phyloP scores from a whole-genome alignment of 1,284 basidiomycete species.

The Xerocomus nothofagi region DNA sequence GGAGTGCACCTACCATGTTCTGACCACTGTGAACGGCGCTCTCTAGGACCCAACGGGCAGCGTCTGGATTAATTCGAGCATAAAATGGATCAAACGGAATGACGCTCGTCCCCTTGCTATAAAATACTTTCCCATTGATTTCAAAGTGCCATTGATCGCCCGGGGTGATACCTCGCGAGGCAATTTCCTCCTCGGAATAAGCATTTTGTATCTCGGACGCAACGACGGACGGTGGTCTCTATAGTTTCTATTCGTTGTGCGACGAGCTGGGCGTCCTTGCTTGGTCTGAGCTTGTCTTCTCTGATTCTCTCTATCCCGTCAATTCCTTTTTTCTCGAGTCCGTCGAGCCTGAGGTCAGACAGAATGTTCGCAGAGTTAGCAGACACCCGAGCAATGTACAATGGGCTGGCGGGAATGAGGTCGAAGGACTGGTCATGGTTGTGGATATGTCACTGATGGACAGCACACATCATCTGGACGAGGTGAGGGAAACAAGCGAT shows the following conservation, averaged over 20 bases:
- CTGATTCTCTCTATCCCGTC: conserved; percentile 57
- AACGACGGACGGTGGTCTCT: conserved; percentile 46
- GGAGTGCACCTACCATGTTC: conserved; percentile 35
- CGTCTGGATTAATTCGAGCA: conserved; percentile 48
- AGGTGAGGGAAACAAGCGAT: conserved; percentile 37
- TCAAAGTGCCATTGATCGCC: conserved; percentile 57
- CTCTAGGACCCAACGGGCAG: conserved; percentile 56
- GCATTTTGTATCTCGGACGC: conserved; percentile 49
- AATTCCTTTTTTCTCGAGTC: conserved; percentile 53
- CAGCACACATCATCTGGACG: conserved; percentile 47
- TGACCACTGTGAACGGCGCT: conserved; percentile 41
- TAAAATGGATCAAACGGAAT: conserved; percentile 65
- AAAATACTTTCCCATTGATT: conserved; percentile 49
- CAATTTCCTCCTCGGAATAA: too few species aligned
- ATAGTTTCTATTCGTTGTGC: conserved; percentile 58
- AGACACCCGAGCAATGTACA: conserved; percentile 58
- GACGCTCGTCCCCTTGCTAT: conserved; percentile 42
- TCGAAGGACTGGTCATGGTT: conserved; percentile 51
- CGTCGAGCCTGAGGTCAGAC: conserved; percentile 55
- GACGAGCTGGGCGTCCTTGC: conserved; percentile 64
- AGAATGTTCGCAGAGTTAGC: conserved; percentile 58
- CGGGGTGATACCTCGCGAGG: conserved; percentile 50
- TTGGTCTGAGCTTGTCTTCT: conserved; percentile 68
- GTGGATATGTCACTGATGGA: conserved; percentile 42
- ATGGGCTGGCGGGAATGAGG: conserved; percentile 65